Conservation (phyloP, 176 grass and related monocot genomes). For the Poa pratensis region DNA sequence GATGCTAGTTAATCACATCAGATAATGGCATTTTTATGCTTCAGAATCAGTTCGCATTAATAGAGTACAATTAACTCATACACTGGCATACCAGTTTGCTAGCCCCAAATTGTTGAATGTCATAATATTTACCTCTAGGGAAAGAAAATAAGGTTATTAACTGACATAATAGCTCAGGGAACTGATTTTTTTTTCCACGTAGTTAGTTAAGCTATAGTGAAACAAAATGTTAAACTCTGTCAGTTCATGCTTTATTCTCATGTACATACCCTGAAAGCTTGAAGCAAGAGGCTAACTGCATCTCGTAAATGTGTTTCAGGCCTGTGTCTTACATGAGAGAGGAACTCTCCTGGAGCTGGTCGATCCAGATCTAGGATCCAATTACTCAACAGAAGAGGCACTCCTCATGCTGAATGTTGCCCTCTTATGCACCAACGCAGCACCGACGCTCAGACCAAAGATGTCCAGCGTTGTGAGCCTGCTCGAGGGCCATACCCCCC, state of each 20-base stretch:
- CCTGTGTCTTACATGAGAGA: conserved; percentile 77
- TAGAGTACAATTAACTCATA: background rate
- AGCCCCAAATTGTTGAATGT: background rate
- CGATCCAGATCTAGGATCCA: conserved; percentile 70
- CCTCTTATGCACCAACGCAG: conserved; percentile 74
- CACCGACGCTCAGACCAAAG: conserved; percentile 84
- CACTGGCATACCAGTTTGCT: background rate
- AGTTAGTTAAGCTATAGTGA: conserved; percentile 5
- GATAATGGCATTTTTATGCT: background rate
- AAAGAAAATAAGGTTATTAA: background rate
- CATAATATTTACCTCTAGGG: conserved; percentile 11
- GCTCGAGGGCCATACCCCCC: conserved; percentile 64
- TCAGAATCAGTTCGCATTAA: conserved; percentile 11
- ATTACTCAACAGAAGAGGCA: conserved; percentile 80
- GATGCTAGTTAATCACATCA: conserved; percentile 1
- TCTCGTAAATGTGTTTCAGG: conserved; percentile 54
- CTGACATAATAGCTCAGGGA: background rate
- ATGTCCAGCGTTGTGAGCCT: conserved; percentile 88
- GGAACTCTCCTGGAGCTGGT: conserved; percentile 80
- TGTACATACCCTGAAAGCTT: conserved; percentile 34
- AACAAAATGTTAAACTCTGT: conserved; percentile 21
- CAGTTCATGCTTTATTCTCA: conserved; percentile 4
- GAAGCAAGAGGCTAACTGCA: conserved; percentile 33
- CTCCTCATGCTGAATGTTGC: conserved; percentile 77
- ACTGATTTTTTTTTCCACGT: background rate